Base-by-base conservation (phyloP, 225 moss, liverwort and hornwort genomes). In the Ulota crispa region DNA sequence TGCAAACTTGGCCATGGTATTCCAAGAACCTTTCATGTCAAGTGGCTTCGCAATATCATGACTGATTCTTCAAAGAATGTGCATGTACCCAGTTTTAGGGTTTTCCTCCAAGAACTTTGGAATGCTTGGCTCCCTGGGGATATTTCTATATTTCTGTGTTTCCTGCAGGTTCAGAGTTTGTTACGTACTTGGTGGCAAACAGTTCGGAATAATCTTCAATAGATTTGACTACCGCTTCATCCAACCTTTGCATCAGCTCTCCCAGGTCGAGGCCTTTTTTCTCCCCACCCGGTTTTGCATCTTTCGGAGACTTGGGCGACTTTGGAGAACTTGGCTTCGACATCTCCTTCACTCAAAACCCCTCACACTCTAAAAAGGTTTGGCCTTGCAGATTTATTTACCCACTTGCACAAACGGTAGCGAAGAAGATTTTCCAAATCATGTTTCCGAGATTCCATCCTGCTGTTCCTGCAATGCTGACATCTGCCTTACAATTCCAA, bases 151-250 rank as follows among this genome's bases (percentile, higher is more conserved):
- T 21, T 2, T 10, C 6, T n/a, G 28, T 28, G 56, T 13, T 15
- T 37, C 5, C 39, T 45, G 45, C 45, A 30, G 32, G 61, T 24
- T n/a, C 37, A 78, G 34, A 42, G 4, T 67, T 73, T 13, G 9
- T 72, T 57, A 76, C 59, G 13, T 84, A 89, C 89, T 89, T 87
- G 57, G 85, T 85, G 39, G 80, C 70, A 53, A 80, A 71, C 36
- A 75, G 65, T 20, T 68, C 70, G 41, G 84, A 64, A n/a, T 34
- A 36, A 30, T 80, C 83, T 80, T 80, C 78, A 2, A 75, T 45
- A 19, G 43, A 34, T 75, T 83, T 71, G 9, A 77, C 82, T 59
- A 80, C 60, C 19, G 74, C 87, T 78, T 87, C 87, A 26, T 89
- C 87, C 39, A 89, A 64, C 55, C 83, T 76, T 55, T 61, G 73